Conservation (phyloP, 768 basidiomycete species). For the Boletus sensibilis region DNA sequence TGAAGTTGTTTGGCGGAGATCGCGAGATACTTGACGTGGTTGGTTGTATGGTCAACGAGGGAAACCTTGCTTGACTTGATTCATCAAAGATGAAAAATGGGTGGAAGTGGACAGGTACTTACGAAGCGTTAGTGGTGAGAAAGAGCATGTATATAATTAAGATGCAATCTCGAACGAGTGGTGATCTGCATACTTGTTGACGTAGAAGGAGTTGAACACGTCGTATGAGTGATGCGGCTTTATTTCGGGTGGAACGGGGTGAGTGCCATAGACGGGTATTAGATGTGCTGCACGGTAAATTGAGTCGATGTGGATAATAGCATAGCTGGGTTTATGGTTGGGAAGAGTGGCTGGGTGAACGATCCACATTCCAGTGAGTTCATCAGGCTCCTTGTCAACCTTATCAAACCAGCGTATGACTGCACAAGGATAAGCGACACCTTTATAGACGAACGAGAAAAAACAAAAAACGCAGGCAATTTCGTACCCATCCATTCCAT, state of each 20-base stretch:
- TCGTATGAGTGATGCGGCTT: constrained; percentile 10
- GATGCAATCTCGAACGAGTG: too few species aligned
- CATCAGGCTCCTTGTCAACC: constrained; percentile 18
- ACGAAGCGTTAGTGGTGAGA: too few species aligned
- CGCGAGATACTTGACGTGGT: too few species aligned
- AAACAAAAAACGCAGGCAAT: constrained; percentile 22
- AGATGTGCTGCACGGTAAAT: constrained; percentile 35
- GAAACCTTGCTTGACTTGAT: too few species aligned
- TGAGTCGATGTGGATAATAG: constrained; percentile 28
- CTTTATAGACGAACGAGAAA: constrained; percentile 22
- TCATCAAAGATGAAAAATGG: too few species aligned
- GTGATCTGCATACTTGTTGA: constrained; percentile 11
- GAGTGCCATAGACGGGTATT: constrained; percentile 22
- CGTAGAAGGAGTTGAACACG: constrained; percentile 6
- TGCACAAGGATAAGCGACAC: constrained; percentile 20
- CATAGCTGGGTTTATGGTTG: constrained; percentile 3
- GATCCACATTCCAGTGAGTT: constrained; percentile 32
- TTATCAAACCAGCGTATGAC: constrained; percentile 24
- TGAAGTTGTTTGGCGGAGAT: too few species aligned
- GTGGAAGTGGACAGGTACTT: too few species aligned
- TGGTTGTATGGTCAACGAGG: too few species aligned
- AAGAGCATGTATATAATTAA: too few species aligned
- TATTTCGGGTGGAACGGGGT: neutral
- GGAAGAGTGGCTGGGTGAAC: constrained; percentile 11
- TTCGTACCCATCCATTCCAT: constrained; percentile 17